Conservation (phyloP, 352 stramenopile species). For the Blastocystis sp. region DNA sequence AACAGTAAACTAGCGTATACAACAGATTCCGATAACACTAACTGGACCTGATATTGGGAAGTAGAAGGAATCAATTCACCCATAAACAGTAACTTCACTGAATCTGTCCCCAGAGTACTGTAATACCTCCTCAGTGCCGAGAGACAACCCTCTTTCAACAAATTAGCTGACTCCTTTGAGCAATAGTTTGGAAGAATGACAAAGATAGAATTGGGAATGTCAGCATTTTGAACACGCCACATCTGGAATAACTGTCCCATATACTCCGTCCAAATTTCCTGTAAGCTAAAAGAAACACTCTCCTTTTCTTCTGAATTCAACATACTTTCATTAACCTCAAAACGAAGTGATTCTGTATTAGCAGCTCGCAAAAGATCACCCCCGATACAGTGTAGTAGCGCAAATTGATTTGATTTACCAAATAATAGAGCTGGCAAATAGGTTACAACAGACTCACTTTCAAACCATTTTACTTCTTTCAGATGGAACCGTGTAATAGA, state of each 20-base stretch:
- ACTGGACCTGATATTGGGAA: background rate
- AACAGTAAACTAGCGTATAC: constrained; percentile 8
- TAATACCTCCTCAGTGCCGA: background rate
- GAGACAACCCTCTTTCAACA: background rate
- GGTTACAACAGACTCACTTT: background rate
- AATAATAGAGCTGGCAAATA: background rate
- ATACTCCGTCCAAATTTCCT: background rate
- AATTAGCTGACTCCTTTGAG: background rate
- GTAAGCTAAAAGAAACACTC: background rate
- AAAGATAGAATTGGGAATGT: background rate
- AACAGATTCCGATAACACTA: background rate
- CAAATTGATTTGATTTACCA: background rate
- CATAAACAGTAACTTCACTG: background rate
- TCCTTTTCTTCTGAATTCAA: background rate
- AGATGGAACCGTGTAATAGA: background rate
- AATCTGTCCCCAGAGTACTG: background rate
- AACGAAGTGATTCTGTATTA: background rate
- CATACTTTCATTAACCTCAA: background rate
- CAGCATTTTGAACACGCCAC: background rate
- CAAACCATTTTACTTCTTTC: background rate
- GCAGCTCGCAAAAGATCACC: background rate
- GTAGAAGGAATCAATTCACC: background rate
- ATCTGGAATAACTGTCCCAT: background rate
- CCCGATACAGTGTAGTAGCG: background rate
- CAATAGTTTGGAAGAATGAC: background rate